Percentiles rank a stretch among this genome's conserved stretches.
phyloP scores from a whole-genome alignment of 202 grass and related monocot genomes.

The Panicum virgatum region DNA sequence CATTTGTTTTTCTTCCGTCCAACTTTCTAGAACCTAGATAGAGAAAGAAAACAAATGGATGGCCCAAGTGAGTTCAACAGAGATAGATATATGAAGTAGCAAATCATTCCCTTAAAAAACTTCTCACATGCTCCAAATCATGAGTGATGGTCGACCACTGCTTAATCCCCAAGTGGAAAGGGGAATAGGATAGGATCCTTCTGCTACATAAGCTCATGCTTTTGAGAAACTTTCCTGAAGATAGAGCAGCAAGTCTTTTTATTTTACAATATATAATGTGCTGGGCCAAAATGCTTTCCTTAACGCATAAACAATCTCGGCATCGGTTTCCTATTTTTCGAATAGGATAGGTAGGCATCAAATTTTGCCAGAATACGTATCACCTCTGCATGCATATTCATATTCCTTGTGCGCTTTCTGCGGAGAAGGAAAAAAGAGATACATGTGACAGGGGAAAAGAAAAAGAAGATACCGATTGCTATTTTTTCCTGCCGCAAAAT shows the following conservation, averaged over 20 bases:
- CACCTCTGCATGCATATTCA: not conserved
- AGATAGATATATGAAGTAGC: not conserved
- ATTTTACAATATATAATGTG: not conserved
- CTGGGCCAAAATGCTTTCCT: constrained; percentile 33
- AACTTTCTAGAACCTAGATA: constrained; percentile 26
- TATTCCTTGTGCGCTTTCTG: not conserved
- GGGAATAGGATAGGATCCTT: constrained; percentile 59
- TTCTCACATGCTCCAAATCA: not conserved
- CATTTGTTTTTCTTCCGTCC: not conserved
- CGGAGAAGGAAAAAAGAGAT: not conserved
- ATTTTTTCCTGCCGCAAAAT: too few species aligned
- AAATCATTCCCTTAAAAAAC: constrained; percentile 33
- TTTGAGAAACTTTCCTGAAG: constrained; percentile 11
- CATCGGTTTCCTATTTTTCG: not conserved
- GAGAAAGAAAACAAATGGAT: not conserved
- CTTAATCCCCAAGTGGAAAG: constrained; percentile 36
- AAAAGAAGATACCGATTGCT: not conserved
- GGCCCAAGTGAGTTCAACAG: constrained; percentile 22
- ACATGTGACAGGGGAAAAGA: too few species aligned
- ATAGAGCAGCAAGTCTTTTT: constrained; percentile 23
- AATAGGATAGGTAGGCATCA: not conserved
- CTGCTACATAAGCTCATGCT: constrained; percentile 38
- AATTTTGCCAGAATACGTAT: not conserved
- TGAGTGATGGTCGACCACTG: constrained; percentile 24
- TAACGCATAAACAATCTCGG: constrained; percentile 41